phyloP scores from a whole-genome alignment of 768 basidiomycete genomes.

The Nidularia sp. region DNA sequence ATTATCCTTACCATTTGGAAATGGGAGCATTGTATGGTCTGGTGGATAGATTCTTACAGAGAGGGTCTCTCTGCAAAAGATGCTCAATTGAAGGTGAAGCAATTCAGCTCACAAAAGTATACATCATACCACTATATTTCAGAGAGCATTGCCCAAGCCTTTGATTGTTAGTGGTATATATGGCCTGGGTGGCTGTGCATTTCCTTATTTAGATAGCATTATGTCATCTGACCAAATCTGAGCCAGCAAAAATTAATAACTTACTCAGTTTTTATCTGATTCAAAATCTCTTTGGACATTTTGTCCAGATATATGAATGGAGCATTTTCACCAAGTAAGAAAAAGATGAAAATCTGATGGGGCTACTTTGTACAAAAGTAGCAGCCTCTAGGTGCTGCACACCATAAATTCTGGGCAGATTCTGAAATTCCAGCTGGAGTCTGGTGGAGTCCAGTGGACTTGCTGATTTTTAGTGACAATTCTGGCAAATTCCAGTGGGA shows the following conservation, averaged over 20 bases:
- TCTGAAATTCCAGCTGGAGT: no score
- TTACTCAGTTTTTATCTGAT: constrained; percentile 11
- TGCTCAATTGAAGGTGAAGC: constrained; percentile 17
- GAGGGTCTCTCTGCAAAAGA: constrained; percentile 16
- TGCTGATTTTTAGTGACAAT: no score
- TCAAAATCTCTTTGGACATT: constrained; percentile 8
- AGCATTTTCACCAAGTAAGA: constrained; percentile 11
- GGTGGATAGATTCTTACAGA: constrained; percentile 23
- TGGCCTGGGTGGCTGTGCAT: neutral
- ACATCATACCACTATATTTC: constrained; percentile 14
- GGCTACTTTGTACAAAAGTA: no score
- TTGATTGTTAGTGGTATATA: constrained; percentile 4
- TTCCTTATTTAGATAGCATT: constrained; percentile 6
- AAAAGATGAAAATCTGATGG: neutral
- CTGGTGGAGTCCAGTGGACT: no score
- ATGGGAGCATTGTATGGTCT: constrained; percentile 21
- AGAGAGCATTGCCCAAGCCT: constrained; percentile 6
- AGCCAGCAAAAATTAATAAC: constrained; percentile 1
- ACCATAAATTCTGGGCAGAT: no score
- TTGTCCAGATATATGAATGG: constrained; percentile 6
- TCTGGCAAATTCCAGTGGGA: no score
- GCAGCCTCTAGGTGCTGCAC: no score
- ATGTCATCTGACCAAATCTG: constrained; percentile 7
- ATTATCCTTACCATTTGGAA: constrained; percentile 15
- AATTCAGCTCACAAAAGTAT: constrained; percentile 22